A percentile compares a stretch with the other conserved stretches of the same genome.
phyloP scores from a whole-genome alignment of 139 green algal species.

The Picochlorum sp. region DNA sequence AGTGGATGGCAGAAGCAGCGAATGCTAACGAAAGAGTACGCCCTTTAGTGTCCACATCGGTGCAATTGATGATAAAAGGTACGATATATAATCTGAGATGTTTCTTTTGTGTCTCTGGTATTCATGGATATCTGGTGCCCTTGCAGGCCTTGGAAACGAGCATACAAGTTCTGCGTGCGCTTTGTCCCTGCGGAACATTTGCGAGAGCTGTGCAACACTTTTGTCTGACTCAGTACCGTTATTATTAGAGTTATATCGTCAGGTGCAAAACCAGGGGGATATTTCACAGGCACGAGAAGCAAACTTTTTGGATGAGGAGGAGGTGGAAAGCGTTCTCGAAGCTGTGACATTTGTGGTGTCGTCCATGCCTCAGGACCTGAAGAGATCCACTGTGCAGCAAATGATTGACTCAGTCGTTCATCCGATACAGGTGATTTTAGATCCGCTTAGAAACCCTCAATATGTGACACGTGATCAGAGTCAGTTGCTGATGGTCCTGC shows the following conservation, averaged over 20 bases:
- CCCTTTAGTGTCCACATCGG: not conserved
- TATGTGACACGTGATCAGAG: not conserved
- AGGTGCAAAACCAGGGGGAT: slow-evolving; percentile 32
- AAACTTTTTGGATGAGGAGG: slow-evolving; percentile 39
- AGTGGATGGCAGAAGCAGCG: slow-evolving; percentile 38
- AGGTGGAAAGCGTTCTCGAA: slow-evolving; percentile 47
- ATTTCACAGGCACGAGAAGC: slow-evolving; percentile 12
- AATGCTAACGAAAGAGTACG: slow-evolving; percentile 1
- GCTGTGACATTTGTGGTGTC: slow-evolving; percentile 31
- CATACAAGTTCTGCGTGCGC: slow-evolving; percentile 32
- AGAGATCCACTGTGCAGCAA: slow-evolving; percentile 20
- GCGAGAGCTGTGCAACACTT: slow-evolving; percentile 40
- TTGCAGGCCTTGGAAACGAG: slow-evolving; percentile 19
- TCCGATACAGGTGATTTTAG: slow-evolving; percentile 24
- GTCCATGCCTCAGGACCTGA: slow-evolving; percentile 24
- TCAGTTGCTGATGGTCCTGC: slow-evolving; percentile 27
- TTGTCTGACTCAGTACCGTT: slow-evolving; percentile 35
- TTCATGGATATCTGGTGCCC: not conserved
- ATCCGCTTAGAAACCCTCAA: not conserved
- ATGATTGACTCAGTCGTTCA: slow-evolving; percentile 44
- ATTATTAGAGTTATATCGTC: slow-evolving; percentile 55
- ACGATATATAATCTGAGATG: not conserved
- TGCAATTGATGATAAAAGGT: not conserved
- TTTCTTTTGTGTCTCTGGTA: not conserved
- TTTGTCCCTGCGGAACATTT: slow-evolving; percentile 48